phyloP scores from a whole-genome alignment of 768 basidiomycete species.

The Stropharia rugosoannulata region DNA sequence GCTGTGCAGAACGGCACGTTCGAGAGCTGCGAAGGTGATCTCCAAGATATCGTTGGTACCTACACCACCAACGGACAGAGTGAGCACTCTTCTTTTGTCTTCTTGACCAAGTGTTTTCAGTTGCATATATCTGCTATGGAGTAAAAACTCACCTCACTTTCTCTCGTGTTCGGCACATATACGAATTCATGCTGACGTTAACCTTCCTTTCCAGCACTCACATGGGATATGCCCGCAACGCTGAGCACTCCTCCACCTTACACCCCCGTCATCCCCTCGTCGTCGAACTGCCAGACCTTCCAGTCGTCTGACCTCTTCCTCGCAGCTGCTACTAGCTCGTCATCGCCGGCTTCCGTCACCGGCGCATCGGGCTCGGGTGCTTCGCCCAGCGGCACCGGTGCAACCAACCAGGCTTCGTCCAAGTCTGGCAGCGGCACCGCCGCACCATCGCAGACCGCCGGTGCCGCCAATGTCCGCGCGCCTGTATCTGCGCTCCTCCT shows the following conservation, averaged over 20 bases:
- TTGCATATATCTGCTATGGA: too few species aligned
- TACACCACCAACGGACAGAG: constrained; percentile 37
- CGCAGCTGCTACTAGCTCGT: background rate
- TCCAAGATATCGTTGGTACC: constrained; percentile 55
- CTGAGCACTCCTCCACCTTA: constrained; percentile 35
- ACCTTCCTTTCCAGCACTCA: constrained; percentile 5
- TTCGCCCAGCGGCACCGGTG: background rate
- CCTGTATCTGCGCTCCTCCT: background rate
- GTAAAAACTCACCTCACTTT: too few species aligned
- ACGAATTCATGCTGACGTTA: too few species aligned
- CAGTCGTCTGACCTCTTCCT: constrained; percentile 28
- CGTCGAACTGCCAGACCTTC: constrained; percentile 35
- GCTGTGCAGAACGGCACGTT: constrained; percentile 55
- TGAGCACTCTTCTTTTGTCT: background rate
- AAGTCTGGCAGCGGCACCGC: background rate
- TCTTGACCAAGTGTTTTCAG: too few species aligned
- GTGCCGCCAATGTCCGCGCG: background rate
- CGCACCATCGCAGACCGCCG: background rate
- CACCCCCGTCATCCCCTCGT: constrained; percentile 36
- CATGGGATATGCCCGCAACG: constrained; percentile 17
- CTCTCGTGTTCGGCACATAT: too few species aligned
- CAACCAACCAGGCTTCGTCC: too few species aligned
- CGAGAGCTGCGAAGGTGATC: constrained; percentile 62
- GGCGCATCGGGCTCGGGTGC: background rate
- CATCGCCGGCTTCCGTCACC: background rate